Conservation (phyloP, 208 protist species). For the Crithidia fasciculata region DNA sequence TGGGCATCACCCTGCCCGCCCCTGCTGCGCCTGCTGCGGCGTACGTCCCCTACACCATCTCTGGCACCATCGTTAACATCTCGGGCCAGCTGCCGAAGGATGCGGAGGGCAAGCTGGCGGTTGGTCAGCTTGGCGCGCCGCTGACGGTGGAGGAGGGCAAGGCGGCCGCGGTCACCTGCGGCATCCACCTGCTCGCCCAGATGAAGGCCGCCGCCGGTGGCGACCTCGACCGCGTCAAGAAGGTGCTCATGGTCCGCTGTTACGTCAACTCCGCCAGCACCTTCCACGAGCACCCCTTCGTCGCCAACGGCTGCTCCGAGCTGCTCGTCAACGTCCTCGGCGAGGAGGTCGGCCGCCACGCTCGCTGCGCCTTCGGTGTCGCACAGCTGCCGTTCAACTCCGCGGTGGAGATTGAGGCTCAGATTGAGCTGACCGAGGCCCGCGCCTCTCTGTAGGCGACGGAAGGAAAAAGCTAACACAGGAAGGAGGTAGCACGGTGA, state of each 20-base stretch:
- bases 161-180: slow-evolving; percentile 55
- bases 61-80: slow-evolving; percentile 53
- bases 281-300: slow-evolving; percentile 68
- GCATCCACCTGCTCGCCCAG: slow-evolving; percentile 54
- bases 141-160: slow-evolving; percentile 67
- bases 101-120: slow-evolving; percentile 41
- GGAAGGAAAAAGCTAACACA: neutral
- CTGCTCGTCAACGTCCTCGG: slow-evolving; percentile 75
- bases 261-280: slow-evolving; percentile 70
- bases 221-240: slow-evolving; percentile 69
- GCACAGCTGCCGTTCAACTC: slow-evolving; percentile 71
- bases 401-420: slow-evolving; percentile 72
- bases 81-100: slow-evolving; percentile 82
- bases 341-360: slow-evolving; percentile 67
- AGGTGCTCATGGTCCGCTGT: slow-evolving; percentile 77
- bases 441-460: slow-evolving; percentile 1
- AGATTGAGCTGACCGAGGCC: slow-evolving; percentile 53
- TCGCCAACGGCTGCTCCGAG: slow-evolving; percentile 85
- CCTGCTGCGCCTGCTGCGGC: slow-evolving; percentile 66
- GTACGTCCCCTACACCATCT: slow-evolving; percentile 70
- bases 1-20: slow-evolving; percentile 67
- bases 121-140: slow-evolving; percentile 56
- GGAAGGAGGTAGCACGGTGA: neutral
- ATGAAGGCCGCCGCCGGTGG: slow-evolving; percentile 66
- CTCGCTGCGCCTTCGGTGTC: slow-evolving; percentile 76